Evolutionary conservation across 164 flowering plant genomes (phyloP).

Genomic region (Hamamelis virginiana): DNA sequence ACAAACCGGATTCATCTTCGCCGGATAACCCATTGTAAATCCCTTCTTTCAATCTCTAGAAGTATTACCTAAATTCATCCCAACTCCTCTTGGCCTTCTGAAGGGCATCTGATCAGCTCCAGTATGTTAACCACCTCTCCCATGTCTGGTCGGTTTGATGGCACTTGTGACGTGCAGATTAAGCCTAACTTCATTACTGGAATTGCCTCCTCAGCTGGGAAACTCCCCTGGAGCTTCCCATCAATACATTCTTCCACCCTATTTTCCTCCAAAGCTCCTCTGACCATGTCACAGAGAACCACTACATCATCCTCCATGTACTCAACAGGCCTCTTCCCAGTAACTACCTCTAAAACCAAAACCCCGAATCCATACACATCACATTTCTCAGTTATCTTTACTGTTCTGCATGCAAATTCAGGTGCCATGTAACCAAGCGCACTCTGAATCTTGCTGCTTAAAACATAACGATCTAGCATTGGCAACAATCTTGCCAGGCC

Average conservation of each 20-base stretch:
- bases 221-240: conserved; percentile 54
- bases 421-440: conserved; percentile 99
- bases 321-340: conserved; percentile 91
- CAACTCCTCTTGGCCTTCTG: conserved; percentile 67
- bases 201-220: conserved; percentile 77
- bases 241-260: conserved; percentile 81
- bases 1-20: conserved; percentile 68
- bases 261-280: conserved; percentile 82
- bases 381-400: conserved; percentile 88
- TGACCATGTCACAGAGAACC: conserved; percentile 82
- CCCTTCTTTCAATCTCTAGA: conserved; percentile 18
- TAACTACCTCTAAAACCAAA: conserved; percentile 73
- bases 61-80: conserved; percentile 22
- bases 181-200: conserved; percentile 84
- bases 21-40: conserved; percentile 40
- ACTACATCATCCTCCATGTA: conserved; percentile 98
- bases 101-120: conserved; percentile 81
- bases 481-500: conserved; percentile 84
- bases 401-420: conserved; percentile 86
- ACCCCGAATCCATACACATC: conserved; percentile 94
- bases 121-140: conserved; percentile 86
- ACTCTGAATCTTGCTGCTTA: conserved; percentile 96
- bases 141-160: conserved; percentile 93
- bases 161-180: conserved; percentile 95
- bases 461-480: conserved; percentile 73